phyloP scores from a whole-genome alignment of 78 protist species.

The Dictyostelium firmibasis region DNA sequence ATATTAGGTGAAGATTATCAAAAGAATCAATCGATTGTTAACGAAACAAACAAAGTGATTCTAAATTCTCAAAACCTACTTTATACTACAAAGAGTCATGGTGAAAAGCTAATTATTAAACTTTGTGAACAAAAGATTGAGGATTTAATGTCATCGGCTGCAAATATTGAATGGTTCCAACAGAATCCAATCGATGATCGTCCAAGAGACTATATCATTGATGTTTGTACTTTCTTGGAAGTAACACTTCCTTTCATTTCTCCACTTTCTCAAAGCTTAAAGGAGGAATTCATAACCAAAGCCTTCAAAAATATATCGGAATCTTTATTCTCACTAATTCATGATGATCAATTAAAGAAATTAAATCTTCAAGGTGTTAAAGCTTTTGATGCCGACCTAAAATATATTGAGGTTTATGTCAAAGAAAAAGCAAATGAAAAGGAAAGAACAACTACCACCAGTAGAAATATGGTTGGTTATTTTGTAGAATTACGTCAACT shows the following conservation, averaged over 20 bases:
- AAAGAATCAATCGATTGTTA: background rate
- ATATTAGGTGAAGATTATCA: conserved; percentile 23
- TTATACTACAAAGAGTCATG: conserved; percentile 41
- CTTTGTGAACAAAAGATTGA: conserved; percentile 58
- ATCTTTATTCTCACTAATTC: background rate
- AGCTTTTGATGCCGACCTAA: conserved; percentile 41
- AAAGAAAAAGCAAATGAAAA: conserved; percentile 36
- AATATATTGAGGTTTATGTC: conserved; percentile 27
- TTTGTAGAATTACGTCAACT: conserved; percentile 47
- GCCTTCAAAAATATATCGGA: conserved; percentile 63
- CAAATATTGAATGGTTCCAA: conserved; percentile 70
- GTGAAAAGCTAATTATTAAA: conserved; percentile 63
- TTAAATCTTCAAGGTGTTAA: conserved; percentile 55
- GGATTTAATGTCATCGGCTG: conserved; percentile 66
- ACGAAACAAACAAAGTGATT: conserved; percentile 13
- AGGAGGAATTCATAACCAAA: conserved; percentile 64
- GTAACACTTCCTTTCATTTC: conserved; percentile 35
- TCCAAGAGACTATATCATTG: conserved; percentile 52
- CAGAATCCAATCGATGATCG: conserved; percentile 20
- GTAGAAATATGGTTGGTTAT: conserved; percentile 54
- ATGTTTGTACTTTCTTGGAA: conserved; percentile 45
- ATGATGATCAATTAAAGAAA: conserved; percentile 31
- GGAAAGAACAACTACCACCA: conserved; percentile 30
- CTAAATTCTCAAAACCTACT: conserved; percentile 36
- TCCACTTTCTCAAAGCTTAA: conserved; percentile 26